Conservation (phyloP, 495 filamentous ascomycete genomes). For the Aspergillus sclerotioniger region DNA sequence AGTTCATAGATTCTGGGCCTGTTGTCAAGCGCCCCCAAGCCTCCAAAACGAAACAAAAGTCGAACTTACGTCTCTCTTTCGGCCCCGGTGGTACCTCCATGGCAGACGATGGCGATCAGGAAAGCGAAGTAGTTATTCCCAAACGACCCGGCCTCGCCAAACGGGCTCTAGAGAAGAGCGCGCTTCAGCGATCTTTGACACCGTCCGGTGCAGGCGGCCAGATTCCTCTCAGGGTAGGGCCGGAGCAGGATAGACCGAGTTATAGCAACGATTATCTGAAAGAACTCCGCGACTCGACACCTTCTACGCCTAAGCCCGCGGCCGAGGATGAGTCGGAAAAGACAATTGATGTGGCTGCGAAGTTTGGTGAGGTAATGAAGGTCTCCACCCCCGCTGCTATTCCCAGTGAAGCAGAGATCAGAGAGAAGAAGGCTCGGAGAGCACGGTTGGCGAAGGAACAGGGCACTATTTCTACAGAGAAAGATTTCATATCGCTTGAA, state of each 20-base stretch:
- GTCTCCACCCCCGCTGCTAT: constrained; percentile 49
- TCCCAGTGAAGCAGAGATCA: constrained; percentile 83
- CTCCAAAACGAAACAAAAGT: constrained; percentile 61
- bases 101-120: constrained; percentile 52
- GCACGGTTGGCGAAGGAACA: constrained; percentile 74
- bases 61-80: constrained; percentile 72
- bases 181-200: constrained; percentile 51
- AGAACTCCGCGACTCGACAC: constrained; percentile 79
- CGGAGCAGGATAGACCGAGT: constrained; percentile 69
- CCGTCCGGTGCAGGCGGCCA: constrained; percentile 40
- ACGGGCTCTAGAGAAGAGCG: constrained; percentile 69
- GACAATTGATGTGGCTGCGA: constrained; percentile 65
- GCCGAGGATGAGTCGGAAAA: constrained; percentile 51
- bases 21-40: constrained; percentile 40
- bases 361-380: constrained; percentile 55
- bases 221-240: constrained; percentile 54
- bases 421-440: constrained; percentile 86
- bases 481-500: constrained; percentile 78
- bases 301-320: constrained; percentile 66
- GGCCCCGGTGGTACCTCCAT: constrained; percentile 59
- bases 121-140: constrained; percentile 58
- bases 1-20: constrained; percentile 27
- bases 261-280: constrained; percentile 87
- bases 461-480: constrained; percentile 63
- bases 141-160: constrained; percentile 71